Base-by-base conservation (phyloP, 352 stramenopile species). In the Peronospora farinosa region DNA sequence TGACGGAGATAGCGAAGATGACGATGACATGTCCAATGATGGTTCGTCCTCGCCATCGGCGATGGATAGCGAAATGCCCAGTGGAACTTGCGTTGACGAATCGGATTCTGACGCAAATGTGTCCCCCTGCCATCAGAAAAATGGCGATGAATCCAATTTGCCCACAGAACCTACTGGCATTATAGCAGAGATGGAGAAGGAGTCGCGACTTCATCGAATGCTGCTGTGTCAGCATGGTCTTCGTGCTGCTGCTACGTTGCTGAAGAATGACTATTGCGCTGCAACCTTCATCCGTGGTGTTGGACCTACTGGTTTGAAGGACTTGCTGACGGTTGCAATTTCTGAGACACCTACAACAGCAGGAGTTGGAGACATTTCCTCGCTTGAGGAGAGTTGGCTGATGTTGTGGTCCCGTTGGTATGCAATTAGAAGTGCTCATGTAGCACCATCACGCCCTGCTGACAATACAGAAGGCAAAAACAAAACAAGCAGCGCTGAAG, bases 11-110 rank as follows among this genome's bases (percentile, higher is more conserved):
- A 84, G 72, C 17, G 82, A 91, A 51, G 79, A 92, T 23, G 82
- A 92, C 19, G 82, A 92, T 49, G 82, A 90, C n/a, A 91, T 90
- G 75, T 91, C 82, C 13, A 88, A 92, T 51, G 81, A 90, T 62
- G 81, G 74, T 21, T 88, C 77, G 17, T 79, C 77, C 0, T 87
- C 80, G 6, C 78, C 81, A 32, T 80, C 71, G n/a, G 74, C 63
- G 8, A 74, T 88, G 65, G 81, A 92, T 54, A 89, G 69, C 38
- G 74, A 85, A 54, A 86, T 83, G 71, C 55, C 54, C 12, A 64
- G 53, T 50, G 60, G 61, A 16, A 54, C 54, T 17, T 65, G 65
- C 19, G 65, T 64, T 19, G 77, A 74, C 15, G 78, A 88, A 16
- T 87, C 78, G 9, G 80, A 86, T 49, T 63, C 50, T 5, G 80